Base-by-base conservation (phyloP, 495 filamentous ascomycete genomes). In the Aspergillus campestris region DNA sequence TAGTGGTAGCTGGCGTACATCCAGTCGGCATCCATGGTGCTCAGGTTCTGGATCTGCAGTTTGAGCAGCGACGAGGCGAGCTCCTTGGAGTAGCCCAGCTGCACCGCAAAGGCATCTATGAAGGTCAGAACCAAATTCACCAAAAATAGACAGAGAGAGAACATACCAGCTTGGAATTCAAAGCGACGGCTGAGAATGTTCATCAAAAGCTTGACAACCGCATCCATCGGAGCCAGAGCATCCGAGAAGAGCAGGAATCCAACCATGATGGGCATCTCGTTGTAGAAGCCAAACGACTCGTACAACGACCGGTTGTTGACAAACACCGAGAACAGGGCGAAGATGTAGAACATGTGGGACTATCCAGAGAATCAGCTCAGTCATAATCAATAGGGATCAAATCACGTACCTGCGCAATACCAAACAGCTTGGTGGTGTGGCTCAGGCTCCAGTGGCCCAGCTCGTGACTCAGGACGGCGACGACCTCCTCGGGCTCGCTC, bases 1-100 rank as follows among this genome's bases (percentile, higher is more conserved):
- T 90, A 95, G 70, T 97, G 87, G 71, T 97, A 98, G 71, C 83
- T 90, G 24, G 94, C 89, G 64, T 95, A 98, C 71, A 95, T 77
- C 85, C 84, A 94, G 64, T 98, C 94, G 34, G 92, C 92, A 62
- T 98, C 94, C 91, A 97, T 96, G 45, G 86, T 94, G 69, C 87
- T 90, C 45, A 98, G 75, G 58, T 98, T 98, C 70, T 97, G 88
- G 62, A 96, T 87, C 65, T 98, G 92, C 33, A 98, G 84, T 71
- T 97, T 98, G 67, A 97, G 86, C 48, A 98, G 75, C 11, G 87
- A 89, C 46, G 79, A 69, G 8, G 89, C 87, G 27, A 98, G 81
- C 56, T 95, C 82, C 15, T 75, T 69, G n/a, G 81, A 80, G 66
- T 94, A 96, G 14, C 94, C 92, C 7, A 95, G 82, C 12, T 77